These are phyloP conservation scores for Inga oerstediana DNA, from an alignment of 306 rosid species.

Conservation along the genomic window DNA sequence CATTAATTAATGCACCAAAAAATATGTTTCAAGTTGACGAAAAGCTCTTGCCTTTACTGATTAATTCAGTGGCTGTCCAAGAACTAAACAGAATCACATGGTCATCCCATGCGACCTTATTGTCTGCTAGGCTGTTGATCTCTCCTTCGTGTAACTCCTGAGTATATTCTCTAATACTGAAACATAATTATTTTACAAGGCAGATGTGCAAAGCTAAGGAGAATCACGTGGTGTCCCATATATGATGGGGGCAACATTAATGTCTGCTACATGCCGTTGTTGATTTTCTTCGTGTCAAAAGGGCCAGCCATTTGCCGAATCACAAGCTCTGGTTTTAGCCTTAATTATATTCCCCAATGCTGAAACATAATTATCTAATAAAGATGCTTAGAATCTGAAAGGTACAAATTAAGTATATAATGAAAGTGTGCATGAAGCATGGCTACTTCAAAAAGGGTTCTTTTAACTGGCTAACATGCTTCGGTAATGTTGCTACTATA, in stretches of 20 bases:
- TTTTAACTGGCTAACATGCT: background rate
- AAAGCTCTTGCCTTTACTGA: background rate
- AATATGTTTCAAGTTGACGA: background rate
- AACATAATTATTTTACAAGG: background rate
- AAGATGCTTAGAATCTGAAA: background rate
- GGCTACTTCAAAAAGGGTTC: background rate
- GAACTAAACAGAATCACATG: background rate
- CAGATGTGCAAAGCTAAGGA: background rate
- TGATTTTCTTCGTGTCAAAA: background rate
- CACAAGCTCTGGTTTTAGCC: background rate
- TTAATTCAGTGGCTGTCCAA: background rate
- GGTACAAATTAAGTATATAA: background rate
- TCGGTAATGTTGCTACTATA: background rate
- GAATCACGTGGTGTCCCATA: background rate
- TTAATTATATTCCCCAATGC: background rate
- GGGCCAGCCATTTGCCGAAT: background rate
- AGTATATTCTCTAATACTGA: background rate
- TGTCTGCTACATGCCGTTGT: background rate
- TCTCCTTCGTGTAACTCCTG: background rate
- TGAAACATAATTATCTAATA: background rate
- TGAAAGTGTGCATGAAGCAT: background rate
- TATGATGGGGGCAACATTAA: background rate
- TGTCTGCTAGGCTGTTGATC: background rate
- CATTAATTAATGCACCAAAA: background rate
- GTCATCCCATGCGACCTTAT: background rate